Base-by-base conservation (phyloP, 805 yeast genomes). In the Martiniozyma abietophila region DNA sequence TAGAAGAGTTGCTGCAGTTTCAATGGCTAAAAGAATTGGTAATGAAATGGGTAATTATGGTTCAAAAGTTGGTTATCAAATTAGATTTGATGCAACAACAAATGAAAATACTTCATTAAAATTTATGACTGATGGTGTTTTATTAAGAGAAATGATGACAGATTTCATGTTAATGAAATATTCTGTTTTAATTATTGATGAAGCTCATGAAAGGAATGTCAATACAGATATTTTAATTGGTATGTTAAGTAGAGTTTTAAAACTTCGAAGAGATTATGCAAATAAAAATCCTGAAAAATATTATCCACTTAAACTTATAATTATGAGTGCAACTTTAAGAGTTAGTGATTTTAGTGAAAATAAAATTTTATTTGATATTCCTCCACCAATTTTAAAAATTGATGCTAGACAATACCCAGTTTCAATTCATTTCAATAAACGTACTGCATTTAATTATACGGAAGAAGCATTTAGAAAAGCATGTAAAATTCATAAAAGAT, bases 161-260 rank as follows among this genome's bases (percentile, higher is more conserved):
- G 98, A 92, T 50, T 80, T 92, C 40, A 60, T 80, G 42, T 62
- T 94, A 32, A 67, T 73, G 23, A 83, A 81, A 49, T 92, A 92
- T 54, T 86, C 96, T 0, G 78, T 82, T 1, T 69, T 92, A 29
- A 70, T 94, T 18, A 83, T 92, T 39, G 99, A 92, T 62, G 99
- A 92, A 59, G 99, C 99, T 0, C 99, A 92, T 56, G 98, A 92
- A 57, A 73, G 99, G 54, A 89, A 86, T 52, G 76, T 89, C 41
- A 92, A 92, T 53, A 92, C 99, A 0, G 99, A 92, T 59, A 89
- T 92, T 31, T 64, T 92, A 37, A 86, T 92, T 42, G 99, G 99
- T 31, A 81, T 92, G 80, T 63, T 92, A 33, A 84, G 95, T 51
- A 75, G 98, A 46, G 80, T 88, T 12, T 72, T 85, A 40, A 74